These are phyloP conservation scores for Wickerhamiella slavikovae DNA, from an alignment of 805 yeast genomes.

Conservation along the genomic window DNA sequence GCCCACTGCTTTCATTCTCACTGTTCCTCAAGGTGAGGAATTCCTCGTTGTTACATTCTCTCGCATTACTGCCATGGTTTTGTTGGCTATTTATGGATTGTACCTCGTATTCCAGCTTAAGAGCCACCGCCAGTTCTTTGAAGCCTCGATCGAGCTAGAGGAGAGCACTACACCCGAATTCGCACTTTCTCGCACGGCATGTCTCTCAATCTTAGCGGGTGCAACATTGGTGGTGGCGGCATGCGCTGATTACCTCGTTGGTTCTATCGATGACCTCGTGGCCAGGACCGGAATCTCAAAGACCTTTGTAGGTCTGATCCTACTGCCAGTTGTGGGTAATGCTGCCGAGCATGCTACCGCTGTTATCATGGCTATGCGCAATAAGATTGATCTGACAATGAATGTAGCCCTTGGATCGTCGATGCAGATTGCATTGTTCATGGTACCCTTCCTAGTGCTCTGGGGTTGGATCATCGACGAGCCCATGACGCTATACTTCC, in stretches of 20 bases:
- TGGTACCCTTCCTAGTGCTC: constrained; percentile 86
- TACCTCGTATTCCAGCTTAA: constrained; percentile 74
- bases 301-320: constrained; percentile 83
- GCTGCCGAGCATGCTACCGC: constrained; percentile 99
- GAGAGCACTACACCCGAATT: constrained; percentile 16
- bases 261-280: constrained; percentile 80
- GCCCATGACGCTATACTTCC: constrained; percentile 83
- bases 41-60: constrained; percentile 47
- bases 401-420: constrained; percentile 96
- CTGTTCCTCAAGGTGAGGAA: constrained; percentile 22
- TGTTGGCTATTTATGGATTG: constrained; percentile 55
- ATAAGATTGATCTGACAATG: constrained; percentile 92
- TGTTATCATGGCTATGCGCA: constrained; percentile 73
- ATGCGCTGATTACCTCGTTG: constrained; percentile 86
- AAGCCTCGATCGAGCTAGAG: constrained; percentile 24
- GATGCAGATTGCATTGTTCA: constrained; percentile 83
- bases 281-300: constrained; percentile 69
- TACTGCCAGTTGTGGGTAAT: constrained; percentile 92
- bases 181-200: constrained; percentile 31
- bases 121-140: constrained; percentile 66
- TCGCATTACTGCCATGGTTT: constrained; percentile 65
- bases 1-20: constrained; percentile 87
- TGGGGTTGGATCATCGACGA: constrained; percentile 83
- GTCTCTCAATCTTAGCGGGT: constrained; percentile 32
- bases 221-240: constrained; percentile 67